A percentile compares a stretch with the other conserved stretches of the same genome.
Conservation (phyloP, 768 basidiomycete species). For the Tremella fuciformis region DNA sequence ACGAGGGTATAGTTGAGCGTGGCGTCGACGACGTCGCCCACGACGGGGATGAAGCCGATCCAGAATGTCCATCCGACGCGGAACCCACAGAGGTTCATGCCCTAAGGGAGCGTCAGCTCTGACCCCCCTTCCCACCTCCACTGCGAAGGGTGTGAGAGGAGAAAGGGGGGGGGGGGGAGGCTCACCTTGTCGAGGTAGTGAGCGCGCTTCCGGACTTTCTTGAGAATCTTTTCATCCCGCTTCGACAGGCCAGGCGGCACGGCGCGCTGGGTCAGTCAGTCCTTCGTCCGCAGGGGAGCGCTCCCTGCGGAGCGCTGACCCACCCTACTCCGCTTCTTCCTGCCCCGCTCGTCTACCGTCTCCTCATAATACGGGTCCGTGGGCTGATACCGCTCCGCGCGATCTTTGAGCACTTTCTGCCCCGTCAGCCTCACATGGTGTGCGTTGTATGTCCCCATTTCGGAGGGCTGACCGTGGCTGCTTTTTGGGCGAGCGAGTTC, state of each 20-base stretch:
- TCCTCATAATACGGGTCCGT: constrained; percentile 17
- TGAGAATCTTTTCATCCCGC: constrained; percentile 71
- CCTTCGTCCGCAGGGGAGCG: background rate
- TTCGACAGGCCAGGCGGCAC: constrained; percentile 70
- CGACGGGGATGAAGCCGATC: constrained; percentile 55
- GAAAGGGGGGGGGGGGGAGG: too few species aligned
- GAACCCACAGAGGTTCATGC: constrained; percentile 73
- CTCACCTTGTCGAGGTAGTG: constrained; percentile 75
- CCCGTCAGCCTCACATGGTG: background rate
- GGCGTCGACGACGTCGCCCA: constrained; percentile 47
- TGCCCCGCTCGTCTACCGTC: constrained; percentile 8
- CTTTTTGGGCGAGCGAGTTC: constrained; percentile 8
- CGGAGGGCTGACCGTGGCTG: constrained; percentile 7
- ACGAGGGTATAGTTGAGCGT: constrained; percentile 66
- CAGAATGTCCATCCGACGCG: constrained; percentile 84
- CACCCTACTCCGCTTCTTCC: constrained; percentile 10
- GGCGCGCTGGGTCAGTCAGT: constrained; percentile 58
- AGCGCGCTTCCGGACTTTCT: constrained; percentile 69
- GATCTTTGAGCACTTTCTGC: constrained; percentile 16
- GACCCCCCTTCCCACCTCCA: background rate
- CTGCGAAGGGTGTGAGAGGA: too few species aligned
- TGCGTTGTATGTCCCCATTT: background rate
- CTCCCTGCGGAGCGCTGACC: background rate
- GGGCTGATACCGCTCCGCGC: constrained; percentile 8
- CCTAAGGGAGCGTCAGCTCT: constrained; percentile 36